Percentiles rank a stretch among this genome's conserved stretches.
These are phyloP conservation scores for Botrytis porri DNA, from an alignment of 2,329 filamentous ascomycete species.

Conservation along the genomic window DNA sequence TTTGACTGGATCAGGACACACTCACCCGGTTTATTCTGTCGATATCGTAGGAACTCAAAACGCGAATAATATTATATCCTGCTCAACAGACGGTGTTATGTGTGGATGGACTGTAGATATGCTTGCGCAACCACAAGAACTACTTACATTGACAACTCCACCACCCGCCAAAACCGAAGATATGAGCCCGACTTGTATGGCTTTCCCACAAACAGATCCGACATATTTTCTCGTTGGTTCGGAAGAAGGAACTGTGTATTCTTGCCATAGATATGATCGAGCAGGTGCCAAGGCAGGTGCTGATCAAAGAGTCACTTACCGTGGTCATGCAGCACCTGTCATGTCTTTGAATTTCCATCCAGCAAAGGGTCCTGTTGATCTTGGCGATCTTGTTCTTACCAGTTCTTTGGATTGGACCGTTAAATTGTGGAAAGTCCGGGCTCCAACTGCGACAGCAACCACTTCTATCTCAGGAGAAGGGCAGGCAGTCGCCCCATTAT, in stretches of 20 bases:
- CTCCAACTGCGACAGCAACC: conserved; percentile 69
- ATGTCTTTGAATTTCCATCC: conserved; percentile 97
- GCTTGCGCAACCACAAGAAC: conserved; percentile 93
- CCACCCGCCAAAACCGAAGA: conserved; percentile 89
- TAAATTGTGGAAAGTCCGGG: conserved; percentile 91
- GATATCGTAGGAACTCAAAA: conserved; percentile 98
- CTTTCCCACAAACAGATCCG: conserved; percentile 90
- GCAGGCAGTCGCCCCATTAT: conserved; percentile 65
- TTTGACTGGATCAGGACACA: conserved; percentile 89
- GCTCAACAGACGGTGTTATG: conserved; percentile 92
- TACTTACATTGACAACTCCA: conserved; percentile 82
- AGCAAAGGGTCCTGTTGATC: conserved; percentile 83
- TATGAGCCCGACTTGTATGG: conserved; percentile 88
- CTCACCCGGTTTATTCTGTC: conserved; percentile 92
- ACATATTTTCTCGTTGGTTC: conserved; percentile 97
- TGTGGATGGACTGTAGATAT: conserved; percentile 98
- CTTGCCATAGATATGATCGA: conserved; percentile 94
- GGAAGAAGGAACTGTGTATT: conserved; percentile 94
- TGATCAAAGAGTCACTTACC: conserved; percentile 83
- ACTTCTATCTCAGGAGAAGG: conserved; percentile 45
- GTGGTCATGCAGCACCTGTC: conserved; percentile 87
- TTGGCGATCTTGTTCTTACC: conserved; percentile 90
- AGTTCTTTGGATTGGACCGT: conserved; percentile 95
- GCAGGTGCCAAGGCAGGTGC: conserved; percentile 96
- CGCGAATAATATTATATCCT: conserved; percentile 96